phyloP scores from a whole-genome alignment of 1,284 basidiomycete species.

The Somion occarium region DNA sequence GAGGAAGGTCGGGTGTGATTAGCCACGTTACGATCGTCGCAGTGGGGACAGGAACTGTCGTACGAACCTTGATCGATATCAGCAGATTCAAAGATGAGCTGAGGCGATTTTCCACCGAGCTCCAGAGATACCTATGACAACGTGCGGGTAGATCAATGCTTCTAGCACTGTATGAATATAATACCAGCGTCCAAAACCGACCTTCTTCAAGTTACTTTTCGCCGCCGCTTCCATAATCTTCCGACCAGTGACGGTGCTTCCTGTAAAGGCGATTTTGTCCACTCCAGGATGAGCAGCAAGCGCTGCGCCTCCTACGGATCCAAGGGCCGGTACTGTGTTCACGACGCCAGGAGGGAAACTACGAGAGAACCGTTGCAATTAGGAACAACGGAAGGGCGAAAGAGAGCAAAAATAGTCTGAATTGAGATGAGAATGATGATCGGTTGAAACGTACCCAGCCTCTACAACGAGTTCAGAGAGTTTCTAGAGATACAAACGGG shows the following conservation, averaged over 20 bases:
- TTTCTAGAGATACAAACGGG: constrained; percentile 43
- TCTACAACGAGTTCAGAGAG: constrained; percentile 75
- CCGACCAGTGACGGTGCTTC: constrained; percentile 84
- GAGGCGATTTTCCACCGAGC: constrained; percentile 94
- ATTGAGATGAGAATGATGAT: no score
- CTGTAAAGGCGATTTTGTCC: constrained; percentile 84
- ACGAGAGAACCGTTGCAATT: constrained; percentile 2
- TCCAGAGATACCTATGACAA: constrained; percentile 80
- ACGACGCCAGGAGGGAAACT: constrained; percentile 93
- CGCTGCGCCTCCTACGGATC: constrained; percentile 80
- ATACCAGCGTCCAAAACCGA: constrained; percentile 17
- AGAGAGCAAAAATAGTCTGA: constrained; percentile 22
- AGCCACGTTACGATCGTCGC: constrained; percentile 1
- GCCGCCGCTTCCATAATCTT: constrained; percentile 91
- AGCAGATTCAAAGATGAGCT: constrained; percentile 79
- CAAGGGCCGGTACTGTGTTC: constrained; percentile 84
- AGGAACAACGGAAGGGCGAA: no score
- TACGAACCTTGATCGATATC: constrained; percentile 73
- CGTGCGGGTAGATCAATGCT: not conserved
- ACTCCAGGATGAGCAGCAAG: constrained; percentile 74
- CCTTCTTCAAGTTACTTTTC: constrained; percentile 91
- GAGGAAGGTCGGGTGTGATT: no score
- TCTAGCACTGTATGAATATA: not conserved
- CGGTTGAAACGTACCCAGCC: constrained; percentile 58
- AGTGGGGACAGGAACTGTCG: not conserved